Conservation (phyloP, 2,329 filamentous ascomycete genomes). For the Amphichorda felina region DNA sequence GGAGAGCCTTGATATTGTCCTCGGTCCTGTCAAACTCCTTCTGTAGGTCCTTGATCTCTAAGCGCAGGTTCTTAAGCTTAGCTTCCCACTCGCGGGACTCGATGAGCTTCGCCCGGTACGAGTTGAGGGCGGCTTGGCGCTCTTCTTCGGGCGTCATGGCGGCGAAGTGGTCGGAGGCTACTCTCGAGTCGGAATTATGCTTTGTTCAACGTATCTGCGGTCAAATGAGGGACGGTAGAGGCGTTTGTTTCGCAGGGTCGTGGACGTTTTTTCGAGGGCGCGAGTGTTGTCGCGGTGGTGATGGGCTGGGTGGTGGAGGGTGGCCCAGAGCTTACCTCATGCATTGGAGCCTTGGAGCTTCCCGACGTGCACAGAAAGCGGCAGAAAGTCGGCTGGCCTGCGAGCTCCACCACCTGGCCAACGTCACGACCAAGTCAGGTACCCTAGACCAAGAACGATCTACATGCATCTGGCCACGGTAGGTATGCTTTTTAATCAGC, state of each 20-base stretch:
- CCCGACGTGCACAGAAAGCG: conserved; percentile 7
- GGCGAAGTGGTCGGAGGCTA: conserved; percentile 4
- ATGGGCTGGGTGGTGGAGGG: neutral
- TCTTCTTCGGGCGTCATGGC: conserved; percentile 44
- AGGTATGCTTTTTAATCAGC: too few species aligned
- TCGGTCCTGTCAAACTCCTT: conserved; percentile 95
- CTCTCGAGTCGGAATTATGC: neutral
- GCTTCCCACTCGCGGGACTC: conserved; percentile 98
- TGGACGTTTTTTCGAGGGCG: too few species aligned
- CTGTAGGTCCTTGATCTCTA: conserved; percentile 93
- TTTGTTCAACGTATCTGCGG: too few species aligned
- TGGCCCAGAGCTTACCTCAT: conserved; percentile 26
- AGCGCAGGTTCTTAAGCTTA: conserved; percentile 84
- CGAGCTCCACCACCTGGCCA: neutral
- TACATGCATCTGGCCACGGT: too few species aligned
- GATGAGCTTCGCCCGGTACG: conserved; percentile 71
- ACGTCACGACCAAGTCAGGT: neutral
- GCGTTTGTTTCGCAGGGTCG: too few species aligned
- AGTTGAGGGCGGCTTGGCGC: conserved; percentile 59
- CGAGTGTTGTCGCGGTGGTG: neutral
- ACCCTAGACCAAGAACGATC: neutral
- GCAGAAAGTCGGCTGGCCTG: conserved; percentile 17
- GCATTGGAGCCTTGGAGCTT: conserved; percentile 16
- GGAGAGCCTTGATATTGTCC: conserved; percentile 98
- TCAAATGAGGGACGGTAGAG: too few species aligned